Conservation (phyloP, 495 filamentous ascomycete species). For the Aspergillus nidulans region DNA sequence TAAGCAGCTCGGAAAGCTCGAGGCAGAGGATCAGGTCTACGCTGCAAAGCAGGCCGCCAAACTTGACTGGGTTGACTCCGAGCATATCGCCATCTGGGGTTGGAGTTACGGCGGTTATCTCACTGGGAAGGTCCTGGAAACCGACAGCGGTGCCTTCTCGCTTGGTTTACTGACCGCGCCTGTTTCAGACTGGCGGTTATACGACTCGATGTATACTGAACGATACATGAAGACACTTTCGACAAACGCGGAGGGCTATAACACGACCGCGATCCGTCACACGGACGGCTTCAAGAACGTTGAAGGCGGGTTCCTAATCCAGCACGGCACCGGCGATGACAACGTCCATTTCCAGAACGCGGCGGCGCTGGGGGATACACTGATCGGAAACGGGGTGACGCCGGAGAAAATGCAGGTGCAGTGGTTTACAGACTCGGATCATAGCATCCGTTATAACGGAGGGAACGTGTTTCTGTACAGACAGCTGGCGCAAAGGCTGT, state of each 20-base stretch:
- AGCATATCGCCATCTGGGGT: constrained; percentile 21
- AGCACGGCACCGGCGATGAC: constrained; percentile 20
- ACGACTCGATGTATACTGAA: constrained; percentile 22
- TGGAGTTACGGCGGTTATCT: constrained; percentile 21
- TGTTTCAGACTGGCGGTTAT: constrained; percentile 19
- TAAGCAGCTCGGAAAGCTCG: constrained; percentile 12
- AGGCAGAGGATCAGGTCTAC: constrained; percentile 18
- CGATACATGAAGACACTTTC: constrained; percentile 20
- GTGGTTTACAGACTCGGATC: constrained; percentile 22
- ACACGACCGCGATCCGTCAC: constrained; percentile 12
- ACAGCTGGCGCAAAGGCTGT: constrained; percentile 15
- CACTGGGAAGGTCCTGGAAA: constrained; percentile 18
- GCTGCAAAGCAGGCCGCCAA: constrained; percentile 14
- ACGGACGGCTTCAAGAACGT: constrained; percentile 16
- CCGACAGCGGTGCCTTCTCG: constrained; percentile 13
- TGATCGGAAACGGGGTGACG: constrained; percentile 13
- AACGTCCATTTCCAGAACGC: constrained; percentile 23
- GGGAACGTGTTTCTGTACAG: constrained; percentile 13
- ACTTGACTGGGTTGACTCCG: constrained; percentile 9
- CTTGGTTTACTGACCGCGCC: constrained; percentile 18
- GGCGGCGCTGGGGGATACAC: constrained; percentile 15
- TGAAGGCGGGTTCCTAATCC: constrained; percentile 16
- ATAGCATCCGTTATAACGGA: constrained; percentile 16
- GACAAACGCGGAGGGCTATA: constrained; percentile 15
- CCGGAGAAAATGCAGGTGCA: constrained; percentile 17